Evolutionary conservation across 129 eudicot genomes (phyloP), one percentile per base, ranked within the genome.

Genomic region (Artemisia argyi): DNA sequence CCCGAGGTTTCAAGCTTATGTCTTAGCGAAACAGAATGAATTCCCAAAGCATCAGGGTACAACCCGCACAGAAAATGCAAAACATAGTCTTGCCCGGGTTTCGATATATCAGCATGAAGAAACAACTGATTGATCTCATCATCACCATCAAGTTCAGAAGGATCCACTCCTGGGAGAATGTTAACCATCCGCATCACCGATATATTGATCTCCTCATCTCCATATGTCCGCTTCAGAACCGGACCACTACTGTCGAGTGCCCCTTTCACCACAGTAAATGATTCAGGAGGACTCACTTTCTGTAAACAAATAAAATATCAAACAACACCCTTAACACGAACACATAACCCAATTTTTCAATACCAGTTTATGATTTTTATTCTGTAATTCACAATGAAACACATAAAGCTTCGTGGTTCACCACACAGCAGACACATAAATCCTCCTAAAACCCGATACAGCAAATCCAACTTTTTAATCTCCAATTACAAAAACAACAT

Each of bases 11-110:
- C 88, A 2, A 16, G 66, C 82, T 85, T 89, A 52, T 86, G 79
- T 78, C 92, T 85, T 82, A 85, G 17, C 1, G 95, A 69, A 78
- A 93, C 90, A 5, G 98, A 93, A 72, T 93, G 96, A 78, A 93
- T 87, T 64, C 95, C 98, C 64, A 89, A 50, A 12, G 98, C 98
- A 75, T 93, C 98, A 0, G 98, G 98, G 62, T 93, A 93, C 81
- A 93, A 35, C 24, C 95, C 98, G 62, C 98, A 93, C 67, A 93
- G 88, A 66, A 93, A 85, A 82, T 82, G 92, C 87, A 93, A 55
- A 74, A 85, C 85, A 11, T 80, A 76, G 18, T 79, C 61, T 81
- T 80, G 85, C 20, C 83, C 90, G 10, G 95, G 95, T 76, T 89
- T 89, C n/a, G 90, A 76, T 52, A 89, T 76, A 72, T 87, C 95